These are phyloP conservation scores for Kodamaea leandrae DNA, from an alignment of 805 yeast species.

Conservation along the genomic window DNA sequence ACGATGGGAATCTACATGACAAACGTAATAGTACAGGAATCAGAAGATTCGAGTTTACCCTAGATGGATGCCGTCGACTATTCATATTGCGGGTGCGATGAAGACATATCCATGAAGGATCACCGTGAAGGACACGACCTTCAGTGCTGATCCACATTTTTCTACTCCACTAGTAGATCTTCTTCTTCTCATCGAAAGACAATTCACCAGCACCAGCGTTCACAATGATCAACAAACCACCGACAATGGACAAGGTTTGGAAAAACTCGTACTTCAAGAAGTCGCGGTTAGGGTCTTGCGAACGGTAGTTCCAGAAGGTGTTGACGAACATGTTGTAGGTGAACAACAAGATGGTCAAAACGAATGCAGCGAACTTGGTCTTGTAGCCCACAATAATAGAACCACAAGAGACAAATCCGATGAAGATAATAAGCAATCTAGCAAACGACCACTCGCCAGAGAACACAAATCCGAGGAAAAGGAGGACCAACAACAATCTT, in stretches of 20 bases:
- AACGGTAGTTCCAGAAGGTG: constrained; percentile 82
- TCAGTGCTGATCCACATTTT: not conserved
- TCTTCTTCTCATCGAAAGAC: constrained; percentile 93
- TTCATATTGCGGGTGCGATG: too few species aligned
- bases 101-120: too few species aligned
- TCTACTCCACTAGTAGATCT: constrained; percentile 54
- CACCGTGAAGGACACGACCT: too few species aligned
- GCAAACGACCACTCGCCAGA: constrained; percentile 70
- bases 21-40: not conserved
- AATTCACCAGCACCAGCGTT: constrained; percentile 96
- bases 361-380: constrained; percentile 81
- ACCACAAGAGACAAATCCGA: constrained; percentile 68
- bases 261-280: constrained; percentile 87
- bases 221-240: constrained; percentile 86
- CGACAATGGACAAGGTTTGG: constrained; percentile 92
- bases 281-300: constrained; percentile 77
- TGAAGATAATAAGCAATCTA: constrained; percentile 59
- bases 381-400: constrained; percentile 90
- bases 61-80: too few species aligned
- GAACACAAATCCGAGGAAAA: constrained; percentile 82
- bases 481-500: constrained; percentile 75
- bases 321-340: constrained; percentile 76
- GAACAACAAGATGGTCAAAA: constrained; percentile 65
- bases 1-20: not conserved
- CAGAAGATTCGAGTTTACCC: not conserved